Evolutionary conservation across 2,329 filamentous ascomycete species (phyloP).

Genomic region (Ceratocystis destructans): DNA sequence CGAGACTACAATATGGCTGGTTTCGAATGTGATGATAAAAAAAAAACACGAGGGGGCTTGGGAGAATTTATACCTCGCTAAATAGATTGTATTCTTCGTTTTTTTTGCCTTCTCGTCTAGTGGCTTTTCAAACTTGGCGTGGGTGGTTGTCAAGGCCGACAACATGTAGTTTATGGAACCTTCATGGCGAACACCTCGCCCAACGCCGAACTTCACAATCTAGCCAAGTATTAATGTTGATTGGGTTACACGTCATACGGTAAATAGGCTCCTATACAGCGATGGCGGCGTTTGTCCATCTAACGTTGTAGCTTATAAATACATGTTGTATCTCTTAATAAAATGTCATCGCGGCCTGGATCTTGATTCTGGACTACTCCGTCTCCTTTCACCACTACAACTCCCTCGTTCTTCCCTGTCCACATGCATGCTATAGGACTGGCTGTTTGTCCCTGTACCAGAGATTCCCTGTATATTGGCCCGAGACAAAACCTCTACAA

Average conservation of each 20-base stretch:
- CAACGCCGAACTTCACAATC: too few relatives aligned
- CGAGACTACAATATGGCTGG: slow-evolving; percentile 6
- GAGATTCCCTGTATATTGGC: slow-evolving; percentile 11
- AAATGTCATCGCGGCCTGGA: not conserved
- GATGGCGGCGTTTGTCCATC: not conserved
- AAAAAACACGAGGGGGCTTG: slow-evolving; percentile 17
- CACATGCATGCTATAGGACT: not conserved
- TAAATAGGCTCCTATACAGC: too few relatives aligned
- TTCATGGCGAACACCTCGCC: too few relatives aligned
- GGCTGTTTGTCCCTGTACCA: not conserved
- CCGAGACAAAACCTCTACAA: slow-evolving; percentile 11
- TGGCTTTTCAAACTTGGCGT: not conserved
- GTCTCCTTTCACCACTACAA: not conserved
- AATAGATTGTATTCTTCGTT: slow-evolving; percentile 11
- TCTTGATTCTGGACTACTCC: not conserved
- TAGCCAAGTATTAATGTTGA: too few relatives aligned
- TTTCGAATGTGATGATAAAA: not conserved
- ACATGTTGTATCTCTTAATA: not conserved
- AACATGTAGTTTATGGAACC: too few relatives aligned
- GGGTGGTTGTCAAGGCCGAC: not conserved
- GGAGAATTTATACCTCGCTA: slow-evolving; percentile 13
- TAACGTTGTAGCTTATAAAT: not conserved
- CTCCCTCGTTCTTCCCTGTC: not conserved
- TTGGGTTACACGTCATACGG: too few relatives aligned
- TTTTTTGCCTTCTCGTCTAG: not conserved